Conservation (phyloP, 441 rosid genomes). For the Lepidium campestre region DNA sequence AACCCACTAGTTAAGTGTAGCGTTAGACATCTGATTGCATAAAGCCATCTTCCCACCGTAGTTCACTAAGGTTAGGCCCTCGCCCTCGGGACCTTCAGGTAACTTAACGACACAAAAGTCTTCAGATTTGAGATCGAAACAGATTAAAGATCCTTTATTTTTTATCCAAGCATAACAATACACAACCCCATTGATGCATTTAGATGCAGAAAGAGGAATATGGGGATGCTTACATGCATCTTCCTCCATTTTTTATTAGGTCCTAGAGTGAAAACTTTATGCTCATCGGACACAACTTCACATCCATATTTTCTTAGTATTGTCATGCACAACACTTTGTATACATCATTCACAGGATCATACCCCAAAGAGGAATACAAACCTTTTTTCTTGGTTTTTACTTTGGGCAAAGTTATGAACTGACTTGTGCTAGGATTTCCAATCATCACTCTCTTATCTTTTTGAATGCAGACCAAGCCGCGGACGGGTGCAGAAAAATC, state of each 20-base stretch:
- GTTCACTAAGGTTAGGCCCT: not conserved
- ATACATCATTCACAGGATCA: too few species aligned
- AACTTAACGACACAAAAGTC: not conserved
- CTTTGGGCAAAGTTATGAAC: too few species aligned
- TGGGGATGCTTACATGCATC: too few species aligned
- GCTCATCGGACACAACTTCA: too few species aligned
- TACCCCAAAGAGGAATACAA: too few species aligned
- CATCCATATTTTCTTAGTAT: too few species aligned
- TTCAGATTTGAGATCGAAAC: not conserved
- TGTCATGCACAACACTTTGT: too few species aligned
- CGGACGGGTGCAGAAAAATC: not conserved
- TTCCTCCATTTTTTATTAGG: too few species aligned
- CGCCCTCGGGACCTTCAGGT: not conserved
- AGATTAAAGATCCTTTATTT: not conserved
- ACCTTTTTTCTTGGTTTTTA: too few species aligned
- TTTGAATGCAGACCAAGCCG: not conserved
- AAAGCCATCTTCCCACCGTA: not conserved
- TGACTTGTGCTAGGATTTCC: not conserved
- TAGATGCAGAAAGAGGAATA: too few species aligned
- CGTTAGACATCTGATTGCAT: fast-evolving
- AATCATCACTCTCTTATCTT: not conserved
- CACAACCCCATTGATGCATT: not conserved
- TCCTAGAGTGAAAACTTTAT: too few species aligned
- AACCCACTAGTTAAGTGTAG: not conserved
- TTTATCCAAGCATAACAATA: not conserved